phyloP scores from a whole-genome alignment of 495 filamentous ascomycete genomes.

The Penicillium antarcticum region DNA sequence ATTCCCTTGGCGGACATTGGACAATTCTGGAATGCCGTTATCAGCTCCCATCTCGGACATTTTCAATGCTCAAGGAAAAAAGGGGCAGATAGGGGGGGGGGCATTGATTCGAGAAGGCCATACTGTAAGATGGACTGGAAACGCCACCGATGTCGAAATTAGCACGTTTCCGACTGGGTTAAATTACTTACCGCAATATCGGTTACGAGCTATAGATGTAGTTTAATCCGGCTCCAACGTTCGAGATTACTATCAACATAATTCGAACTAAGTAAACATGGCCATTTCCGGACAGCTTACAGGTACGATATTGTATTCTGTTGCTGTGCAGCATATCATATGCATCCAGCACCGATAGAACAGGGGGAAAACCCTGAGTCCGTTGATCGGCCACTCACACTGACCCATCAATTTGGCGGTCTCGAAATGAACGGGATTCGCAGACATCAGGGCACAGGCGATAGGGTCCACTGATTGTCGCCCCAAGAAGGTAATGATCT shows the following conservation, averaged over 20 bases:
- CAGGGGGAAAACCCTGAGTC: conserved; percentile 1
- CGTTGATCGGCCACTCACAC: conserved; percentile 5
- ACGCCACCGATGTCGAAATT: conserved; percentile 27
- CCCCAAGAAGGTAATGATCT: conserved; percentile 24
- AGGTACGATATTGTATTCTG: neutral
- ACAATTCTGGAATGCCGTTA: conserved; percentile 21
- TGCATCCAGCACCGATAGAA: neutral
- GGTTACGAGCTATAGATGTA: no score
- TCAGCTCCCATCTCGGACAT: conserved; percentile 17
- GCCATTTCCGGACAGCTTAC: no score
- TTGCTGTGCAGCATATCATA: neutral
- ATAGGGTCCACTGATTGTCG: conserved; percentile 32
- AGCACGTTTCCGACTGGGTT: conserved; percentile 15
- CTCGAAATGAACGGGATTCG: conserved; percentile 8
- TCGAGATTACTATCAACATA: no score
- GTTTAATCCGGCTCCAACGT: no score
- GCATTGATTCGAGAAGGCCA: conserved; percentile 7
- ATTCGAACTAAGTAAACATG: no score
- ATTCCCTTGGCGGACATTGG: conserved; percentile 4
- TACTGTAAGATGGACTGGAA: conserved; percentile 13
- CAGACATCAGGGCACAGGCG: conserved; percentile 3
- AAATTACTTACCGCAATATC: conserved; percentile 1
- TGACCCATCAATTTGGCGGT: conserved; percentile 4
- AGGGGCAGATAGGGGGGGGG: conserved; percentile 6
- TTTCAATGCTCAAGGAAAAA: conserved; percentile 6